Percentiles rank a stretch among this genome's conserved stretches.
Evolutionary conservation across 2,329 filamentous ascomycete species (phyloP).

Genomic region (Fusarium kyushuense): DNA sequence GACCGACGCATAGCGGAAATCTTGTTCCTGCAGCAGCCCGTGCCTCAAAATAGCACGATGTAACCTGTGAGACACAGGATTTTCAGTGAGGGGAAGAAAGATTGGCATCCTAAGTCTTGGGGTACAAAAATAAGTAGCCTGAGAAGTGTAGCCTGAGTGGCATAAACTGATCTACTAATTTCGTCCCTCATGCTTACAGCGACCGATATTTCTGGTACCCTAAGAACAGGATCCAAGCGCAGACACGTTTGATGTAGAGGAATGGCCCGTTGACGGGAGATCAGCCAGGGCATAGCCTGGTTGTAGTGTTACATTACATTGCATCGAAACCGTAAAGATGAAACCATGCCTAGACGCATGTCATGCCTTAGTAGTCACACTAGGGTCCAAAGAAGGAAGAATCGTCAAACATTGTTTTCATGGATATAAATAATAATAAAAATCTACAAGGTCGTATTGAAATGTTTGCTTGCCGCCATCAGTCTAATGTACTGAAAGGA

Average conservation of each 20-base stretch:
- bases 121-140: too few species aligned
- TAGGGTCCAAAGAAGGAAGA: slow-evolving; percentile 5
- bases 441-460: slow-evolving; percentile 11
- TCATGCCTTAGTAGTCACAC: slow-evolving; percentile 14
- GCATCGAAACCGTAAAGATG: slow-evolving; percentile 11
- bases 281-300: slow-evolving; percentile 20
- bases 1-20: slow-evolving; percentile 3
- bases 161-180: too few species aligned
- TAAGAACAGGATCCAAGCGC: background rate
- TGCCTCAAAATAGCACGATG: slow-evolving; percentile 26
- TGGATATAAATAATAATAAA: slow-evolving; percentile 8
- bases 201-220: too few species aligned
- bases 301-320: background rate
- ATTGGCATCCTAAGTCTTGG: too few species aligned
- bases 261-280: slow-evolving; percentile 17
- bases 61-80: slow-evolving; percentile 27
- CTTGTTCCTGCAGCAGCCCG: slow-evolving; percentile 25
- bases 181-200: too few species aligned
- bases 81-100: too few species aligned
- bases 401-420: slow-evolving; percentile 13
- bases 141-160: too few species aligned
- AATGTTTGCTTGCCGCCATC: slow-evolving; percentile 50
- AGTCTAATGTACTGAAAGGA: slow-evolving; percentile 22
- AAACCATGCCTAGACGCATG: slow-evolving; percentile 31
- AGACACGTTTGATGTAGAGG: slow-evolving; percentile 14